A percentile compares a stretch with the other conserved stretches of the same genome.
Evolutionary conservation across 768 basidiomycete genomes (phyloP).

Genomic region (Tephrocybe sp.): DNA sequence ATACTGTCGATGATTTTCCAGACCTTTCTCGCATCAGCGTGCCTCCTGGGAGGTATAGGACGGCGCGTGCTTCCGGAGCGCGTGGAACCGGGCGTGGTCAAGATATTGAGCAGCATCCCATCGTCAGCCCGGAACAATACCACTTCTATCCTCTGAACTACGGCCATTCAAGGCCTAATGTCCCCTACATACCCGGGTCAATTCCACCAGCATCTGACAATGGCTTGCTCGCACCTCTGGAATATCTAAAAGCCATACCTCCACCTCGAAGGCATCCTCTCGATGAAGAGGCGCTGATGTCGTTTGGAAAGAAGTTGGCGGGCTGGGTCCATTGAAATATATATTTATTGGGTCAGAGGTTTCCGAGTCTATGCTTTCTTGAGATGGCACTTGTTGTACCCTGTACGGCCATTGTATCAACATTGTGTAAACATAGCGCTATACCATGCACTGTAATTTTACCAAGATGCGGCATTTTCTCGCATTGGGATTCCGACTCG

Average conservation of each 20-base stretch:
- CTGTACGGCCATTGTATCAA: no score
- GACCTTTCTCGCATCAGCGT: slow-evolving; percentile 50
- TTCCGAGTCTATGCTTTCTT: not conserved
- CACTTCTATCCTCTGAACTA: not conserved
- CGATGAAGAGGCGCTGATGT: slow-evolving; percentile 70
- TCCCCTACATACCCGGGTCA: not conserved
- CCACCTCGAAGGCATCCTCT: slow-evolving; percentile 65
- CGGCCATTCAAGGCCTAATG: not conserved
- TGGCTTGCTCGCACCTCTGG: slow-evolving; percentile 55
- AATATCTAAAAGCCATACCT: slow-evolving; percentile 58
- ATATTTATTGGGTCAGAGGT: not conserved
- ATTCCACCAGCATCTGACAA: not conserved
- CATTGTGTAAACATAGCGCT: no score
- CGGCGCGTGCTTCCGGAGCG: slow-evolving; percentile 58
- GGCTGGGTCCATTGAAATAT: slow-evolving; percentile 7
- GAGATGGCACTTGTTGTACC: not conserved
- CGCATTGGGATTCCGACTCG: not conserved
- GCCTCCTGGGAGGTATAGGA: slow-evolving; percentile 60
- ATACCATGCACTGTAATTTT: not conserved
- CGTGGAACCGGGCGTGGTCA: slow-evolving; percentile 21
- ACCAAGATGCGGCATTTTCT: no score
- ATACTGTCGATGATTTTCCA: slow-evolving; percentile 58
- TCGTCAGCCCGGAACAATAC: slow-evolving; percentile 2
- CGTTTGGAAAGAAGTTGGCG: slow-evolving; percentile 35
- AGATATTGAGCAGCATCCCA: slow-evolving; percentile 6